Conservation (phyloP, 768 basidiomycete genomes). For the Lentinus tigrinus region DNA sequence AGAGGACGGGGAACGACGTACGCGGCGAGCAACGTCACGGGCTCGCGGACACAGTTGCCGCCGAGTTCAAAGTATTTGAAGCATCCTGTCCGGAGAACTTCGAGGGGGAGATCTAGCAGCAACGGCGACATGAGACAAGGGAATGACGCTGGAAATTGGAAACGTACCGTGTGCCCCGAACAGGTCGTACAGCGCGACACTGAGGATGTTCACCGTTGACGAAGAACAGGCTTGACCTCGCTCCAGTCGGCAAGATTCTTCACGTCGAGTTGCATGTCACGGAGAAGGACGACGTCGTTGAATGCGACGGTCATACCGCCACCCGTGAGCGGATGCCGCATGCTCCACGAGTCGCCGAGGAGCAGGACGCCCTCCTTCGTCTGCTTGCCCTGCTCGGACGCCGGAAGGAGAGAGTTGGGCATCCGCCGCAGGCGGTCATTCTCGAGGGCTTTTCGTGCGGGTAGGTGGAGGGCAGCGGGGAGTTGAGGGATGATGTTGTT, state of each 20-base stretch:
- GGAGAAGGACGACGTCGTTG: constrained; percentile 76
- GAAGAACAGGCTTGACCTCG: constrained; percentile 53
- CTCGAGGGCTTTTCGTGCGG: constrained; percentile 70
- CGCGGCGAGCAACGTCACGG: constrained; percentile 70
- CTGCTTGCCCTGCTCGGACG: constrained; percentile 59
- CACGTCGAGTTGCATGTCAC: constrained; percentile 54
- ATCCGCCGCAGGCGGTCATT: constrained; percentile 82
- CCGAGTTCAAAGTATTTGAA: constrained; percentile 97
- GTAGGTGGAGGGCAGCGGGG: constrained; percentile 64
- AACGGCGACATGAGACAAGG: background rate
- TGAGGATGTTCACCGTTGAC: constrained; percentile 89
- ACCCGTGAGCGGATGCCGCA: constrained; percentile 97
- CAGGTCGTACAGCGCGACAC: constrained; percentile 89
- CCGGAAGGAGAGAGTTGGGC: constrained; percentile 93
- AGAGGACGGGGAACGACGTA: background rate
- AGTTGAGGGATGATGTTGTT: constrained; percentile 77
- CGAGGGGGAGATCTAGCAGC: constrained; percentile 57
- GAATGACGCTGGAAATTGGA: background rate
- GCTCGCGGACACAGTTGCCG: constrained; percentile 84
- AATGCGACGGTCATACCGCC: constrained; percentile 98
- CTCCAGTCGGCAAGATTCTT: constrained; percentile 47
- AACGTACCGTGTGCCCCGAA: constrained; percentile 89
- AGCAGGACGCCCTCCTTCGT: constrained; percentile 74
- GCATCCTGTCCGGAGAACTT: constrained; percentile 75
- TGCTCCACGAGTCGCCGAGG: constrained; percentile 96